Evolutionary conservation across 164 flowering plant genomes (phyloP), one percentile per base, ranked within the genome.

Genomic region (Protea cynaroides): DNA sequence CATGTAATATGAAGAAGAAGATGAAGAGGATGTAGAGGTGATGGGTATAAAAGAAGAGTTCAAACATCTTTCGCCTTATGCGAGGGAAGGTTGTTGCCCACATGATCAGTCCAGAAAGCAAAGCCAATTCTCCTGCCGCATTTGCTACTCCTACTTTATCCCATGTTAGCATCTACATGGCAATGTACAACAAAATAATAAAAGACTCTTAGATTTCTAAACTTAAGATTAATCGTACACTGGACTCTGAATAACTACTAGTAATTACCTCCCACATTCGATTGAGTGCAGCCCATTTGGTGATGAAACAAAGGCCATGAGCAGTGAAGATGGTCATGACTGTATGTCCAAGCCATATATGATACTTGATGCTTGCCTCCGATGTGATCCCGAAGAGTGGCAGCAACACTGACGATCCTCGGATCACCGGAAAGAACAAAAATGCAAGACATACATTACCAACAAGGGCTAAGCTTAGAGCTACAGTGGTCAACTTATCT

Each of bases 21-120:
- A 90, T 47, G 74, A 88, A 92, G 68, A 79, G 56, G 65, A 80
- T 71, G 82, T 92, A 92, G 60, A 92, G 82, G 54, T 90, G 62
- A 67, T 90, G 96, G 0, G 90, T 80, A 81, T 86, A 92, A 56
- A 84, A 85, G 84, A 92, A 92, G 71, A 92, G 82, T 76, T 88
- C 96, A 56, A 86, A 92, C 68, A 80, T 53, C 70, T 80, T 85
- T 36, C 81, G 73, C 59, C 96, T 71, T 7, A 90, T 72, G 7
- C 69, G 57, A 7, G 87, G 85, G 65, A 80, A 62, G 34, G 84
- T 80, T 24, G 92, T 82, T 7, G 65, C 75, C 98, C 98, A 92
- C 77, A 90, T 56, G 55, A 46, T 60, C 56, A 90, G 59, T 61
- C 91, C 91, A 10, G 70, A 63, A 6, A 82, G 22, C 65, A 88